phyloP scores from a whole-genome alignment of 176 grass and related monocot genomes.

The Stipa capillata region DNA sequence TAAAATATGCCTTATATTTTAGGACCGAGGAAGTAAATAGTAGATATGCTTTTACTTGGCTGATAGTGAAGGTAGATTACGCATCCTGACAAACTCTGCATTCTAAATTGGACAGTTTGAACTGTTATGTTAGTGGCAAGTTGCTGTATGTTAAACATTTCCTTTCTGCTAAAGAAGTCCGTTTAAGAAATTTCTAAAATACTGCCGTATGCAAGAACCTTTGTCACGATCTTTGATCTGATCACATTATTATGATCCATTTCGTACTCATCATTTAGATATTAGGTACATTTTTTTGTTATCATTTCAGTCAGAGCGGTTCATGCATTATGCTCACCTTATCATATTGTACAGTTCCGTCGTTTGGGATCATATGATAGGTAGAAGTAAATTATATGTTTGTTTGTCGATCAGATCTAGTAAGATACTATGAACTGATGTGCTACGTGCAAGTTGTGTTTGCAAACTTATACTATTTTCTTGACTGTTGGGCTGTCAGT shows the following conservation, averaged over 20 bases:
- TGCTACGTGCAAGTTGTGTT: background rate
- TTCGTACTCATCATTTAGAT: background rate
- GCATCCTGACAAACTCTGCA: background rate
- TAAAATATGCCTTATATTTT: too few species aligned
- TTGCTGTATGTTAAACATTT: background rate
- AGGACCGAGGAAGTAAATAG: too few species aligned
- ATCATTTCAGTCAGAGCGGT: conserved; percentile 5
- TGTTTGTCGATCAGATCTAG: conserved; percentile 21
- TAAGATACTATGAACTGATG: conserved; percentile 18
- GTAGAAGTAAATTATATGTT: background rate
- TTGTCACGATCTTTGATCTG: background rate
- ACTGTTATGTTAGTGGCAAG: background rate
- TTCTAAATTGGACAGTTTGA: background rate
- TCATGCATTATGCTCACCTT: background rate
- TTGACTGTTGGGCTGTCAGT: conserved; percentile 35
- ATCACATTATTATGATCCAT: background rate
- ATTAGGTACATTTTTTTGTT: conserved; percentile 4
- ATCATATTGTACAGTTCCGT: conserved; percentile 12
- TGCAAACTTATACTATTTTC: background rate
- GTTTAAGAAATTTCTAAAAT: background rate
- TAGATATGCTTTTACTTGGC: too few species aligned
- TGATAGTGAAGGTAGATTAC: background rate
- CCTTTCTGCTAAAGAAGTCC: background rate
- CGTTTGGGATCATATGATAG: conserved; percentile 1
- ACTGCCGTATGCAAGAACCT: background rate